A percentile compares a stretch with the other conserved stretches of the same genome.
Evolutionary conservation across 805 yeast genomes (phyloP).

Genomic region (Kuraishia capsulata): DNA sequence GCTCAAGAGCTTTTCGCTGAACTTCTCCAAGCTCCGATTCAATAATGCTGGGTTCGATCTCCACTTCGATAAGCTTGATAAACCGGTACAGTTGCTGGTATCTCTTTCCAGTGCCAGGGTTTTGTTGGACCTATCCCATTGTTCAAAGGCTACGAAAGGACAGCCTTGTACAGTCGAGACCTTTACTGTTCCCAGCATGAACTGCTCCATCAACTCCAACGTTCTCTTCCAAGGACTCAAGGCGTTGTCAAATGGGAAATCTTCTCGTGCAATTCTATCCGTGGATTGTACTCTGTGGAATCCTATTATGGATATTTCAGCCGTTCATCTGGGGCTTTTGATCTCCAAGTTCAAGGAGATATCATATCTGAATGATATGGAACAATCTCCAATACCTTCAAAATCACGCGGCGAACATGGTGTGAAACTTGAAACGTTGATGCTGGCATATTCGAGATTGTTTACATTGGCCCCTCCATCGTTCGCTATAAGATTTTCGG

Average conservation of each 20-base stretch:
- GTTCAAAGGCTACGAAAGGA: constrained; percentile 6
- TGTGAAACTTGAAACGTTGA: neutral
- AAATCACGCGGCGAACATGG: neutral
- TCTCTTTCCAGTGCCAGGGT: constrained; percentile 28
- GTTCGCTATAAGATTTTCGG: constrained; percentile 12
- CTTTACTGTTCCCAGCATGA: constrained; percentile 23
- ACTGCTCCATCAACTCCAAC: constrained; percentile 29
- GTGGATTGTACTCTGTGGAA: constrained; percentile 8
- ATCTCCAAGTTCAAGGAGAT: constrained; percentile 3
- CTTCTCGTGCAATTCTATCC: constrained; percentile 3
- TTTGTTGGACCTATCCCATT: constrained; percentile 12
- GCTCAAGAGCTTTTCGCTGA: constrained; percentile 10
- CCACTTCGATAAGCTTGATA: constrained; percentile 27
- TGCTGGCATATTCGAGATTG: no score
- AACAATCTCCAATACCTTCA: neutral
- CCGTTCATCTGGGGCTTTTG: constrained; percentile 7
- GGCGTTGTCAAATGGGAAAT: constrained; percentile 6
- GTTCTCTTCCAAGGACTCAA: constrained; percentile 23
- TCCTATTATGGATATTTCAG: constrained; percentile 8
- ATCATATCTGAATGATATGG: neutral
- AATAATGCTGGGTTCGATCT: constrained; percentile 37
- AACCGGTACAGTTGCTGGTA: constrained; percentile 28
- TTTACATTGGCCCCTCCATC: constrained; percentile 8
- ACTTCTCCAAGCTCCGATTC: constrained; percentile 9
- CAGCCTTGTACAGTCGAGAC: constrained; percentile 16